These are phyloP conservation scores for Trametes pubescens DNA, from an alignment of 1,284 basidiomycete species.

Conservation along the genomic window DNA sequence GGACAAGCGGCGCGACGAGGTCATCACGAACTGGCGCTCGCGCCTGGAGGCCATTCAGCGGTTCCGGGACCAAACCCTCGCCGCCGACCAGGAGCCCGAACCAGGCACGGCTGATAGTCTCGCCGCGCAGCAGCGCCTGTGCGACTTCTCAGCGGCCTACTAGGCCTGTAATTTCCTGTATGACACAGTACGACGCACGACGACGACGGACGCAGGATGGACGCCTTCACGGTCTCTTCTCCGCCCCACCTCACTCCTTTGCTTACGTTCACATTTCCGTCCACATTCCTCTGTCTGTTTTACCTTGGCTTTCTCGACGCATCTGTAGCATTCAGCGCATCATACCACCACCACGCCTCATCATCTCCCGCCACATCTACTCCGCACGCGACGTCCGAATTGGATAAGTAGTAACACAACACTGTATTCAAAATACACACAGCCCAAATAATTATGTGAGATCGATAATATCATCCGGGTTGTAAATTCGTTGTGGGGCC, in stretches of 20 bases:
- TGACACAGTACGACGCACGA: slow-evolving; percentile 20
- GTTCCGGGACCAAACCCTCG: slow-evolving; percentile 51
- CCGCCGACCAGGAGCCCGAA: slow-evolving; percentile 32
- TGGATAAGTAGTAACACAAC: slow-evolving; percentile 31
- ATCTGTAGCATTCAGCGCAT: slow-evolving; percentile 32
- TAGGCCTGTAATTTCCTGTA: slow-evolving; percentile 33
- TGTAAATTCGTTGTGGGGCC: slow-evolving; percentile 17
- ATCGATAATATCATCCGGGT: slow-evolving; percentile 47
- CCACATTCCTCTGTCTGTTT: slow-evolving; percentile 1
- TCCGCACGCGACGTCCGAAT: slow-evolving; percentile 9
- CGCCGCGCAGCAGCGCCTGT: slow-evolving; percentile 46
- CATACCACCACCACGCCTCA: slow-evolving; percentile 24
- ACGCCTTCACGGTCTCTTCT: slow-evolving; percentile 17
- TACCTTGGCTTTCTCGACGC: slow-evolving; percentile 12
- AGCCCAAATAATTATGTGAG: slow-evolving; percentile 40
- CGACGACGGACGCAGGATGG: slow-evolving; percentile 23
- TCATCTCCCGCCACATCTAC: slow-evolving; percentile 15
- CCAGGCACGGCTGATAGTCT: slow-evolving; percentile 44
- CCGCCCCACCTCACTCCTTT: background rate
- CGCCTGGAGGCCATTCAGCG: slow-evolving; percentile 83
- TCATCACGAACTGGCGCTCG: slow-evolving; percentile 89
- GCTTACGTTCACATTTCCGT: too few relatives aligned
- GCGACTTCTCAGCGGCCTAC: slow-evolving; percentile 51
- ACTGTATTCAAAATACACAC: slow-evolving; percentile 28
- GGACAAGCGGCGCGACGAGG: slow-evolving; percentile 76